phyloP scores from a whole-genome alignment of 768 basidiomycete genomes.

The Leccinum boreale region DNA sequence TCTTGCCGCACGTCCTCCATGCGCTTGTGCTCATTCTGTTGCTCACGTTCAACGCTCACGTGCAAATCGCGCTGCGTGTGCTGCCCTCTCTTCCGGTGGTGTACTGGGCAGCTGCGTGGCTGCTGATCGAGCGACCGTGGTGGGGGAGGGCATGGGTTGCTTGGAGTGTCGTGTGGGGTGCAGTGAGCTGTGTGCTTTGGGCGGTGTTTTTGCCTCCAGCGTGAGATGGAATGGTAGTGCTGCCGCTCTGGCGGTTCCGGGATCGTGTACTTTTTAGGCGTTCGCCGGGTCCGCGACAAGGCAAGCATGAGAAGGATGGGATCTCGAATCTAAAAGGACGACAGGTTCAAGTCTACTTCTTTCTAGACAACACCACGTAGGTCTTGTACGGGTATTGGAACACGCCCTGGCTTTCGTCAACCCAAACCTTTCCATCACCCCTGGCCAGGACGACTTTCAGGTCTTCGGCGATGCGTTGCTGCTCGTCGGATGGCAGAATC shows the following conservation, averaged over 20 bases:
- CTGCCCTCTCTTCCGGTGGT: conserved; percentile 72
- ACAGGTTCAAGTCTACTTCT: conserved; percentile 31
- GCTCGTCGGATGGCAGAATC: conserved; percentile 55
- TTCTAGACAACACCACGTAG: conserved; percentile 49
- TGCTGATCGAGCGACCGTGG: conserved; percentile 47
- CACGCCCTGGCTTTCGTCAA: conserved; percentile 65
- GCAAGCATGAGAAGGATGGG: not conserved
- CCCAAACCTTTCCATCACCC: conserved; percentile 68
- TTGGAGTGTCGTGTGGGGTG: conserved; percentile 81
- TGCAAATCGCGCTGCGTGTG: conserved; percentile 81
- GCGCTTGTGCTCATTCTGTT: conserved; percentile 58
- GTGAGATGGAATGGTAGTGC: conserved; percentile 29
- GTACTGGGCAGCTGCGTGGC: conserved; percentile 83
- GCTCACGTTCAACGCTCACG: conserved; percentile 77
- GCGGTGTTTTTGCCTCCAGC: conserved; percentile 89
- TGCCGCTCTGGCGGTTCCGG: not conserved
- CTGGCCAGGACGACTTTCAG: conserved; percentile 53
- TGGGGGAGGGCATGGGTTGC: conserved; percentile 63
- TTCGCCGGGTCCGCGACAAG: not conserved
- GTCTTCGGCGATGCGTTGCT: conserved; percentile 46
- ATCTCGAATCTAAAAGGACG: not conserved
- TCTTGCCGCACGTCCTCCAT: conserved; percentile 76
- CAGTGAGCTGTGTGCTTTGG: conserved; percentile 72
- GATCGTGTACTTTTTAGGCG: not conserved
- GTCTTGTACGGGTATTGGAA: conserved; percentile 84